Conservation (phyloP, 106 monocot species). For the Vanilla planifolia region DNA sequence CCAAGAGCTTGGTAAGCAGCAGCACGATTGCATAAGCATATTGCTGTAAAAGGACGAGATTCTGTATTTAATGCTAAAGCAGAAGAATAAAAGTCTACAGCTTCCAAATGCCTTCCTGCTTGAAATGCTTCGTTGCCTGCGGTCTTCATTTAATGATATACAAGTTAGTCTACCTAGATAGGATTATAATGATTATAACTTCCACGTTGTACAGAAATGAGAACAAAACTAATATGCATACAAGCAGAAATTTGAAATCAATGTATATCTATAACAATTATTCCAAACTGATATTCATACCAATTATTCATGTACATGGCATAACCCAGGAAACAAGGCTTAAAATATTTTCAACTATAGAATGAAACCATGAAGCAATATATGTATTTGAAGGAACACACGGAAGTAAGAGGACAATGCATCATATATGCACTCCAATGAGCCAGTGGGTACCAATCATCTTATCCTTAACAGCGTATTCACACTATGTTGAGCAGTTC, state of each 20-base stretch:
- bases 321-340: too few species aligned
- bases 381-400: too few species aligned
- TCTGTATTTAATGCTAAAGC: conserved; percentile 68
- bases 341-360: too few species aligned
- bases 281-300: too few species aligned
- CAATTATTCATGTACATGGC: too few species aligned
- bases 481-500: too few species aligned
- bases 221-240: neutral
- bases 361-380: too few species aligned
- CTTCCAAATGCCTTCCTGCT: conserved; percentile 61
- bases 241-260: neutral
- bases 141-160: conserved; percentile 27
- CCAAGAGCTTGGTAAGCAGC: conserved; percentile 89
- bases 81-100: conserved; percentile 72
- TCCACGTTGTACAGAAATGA: neutral
- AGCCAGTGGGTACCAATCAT: too few species aligned
- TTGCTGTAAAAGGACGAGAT: conserved; percentile 79
- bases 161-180: neutral
- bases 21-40: conserved; percentile 96
- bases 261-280: neutral
- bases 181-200: neutral
- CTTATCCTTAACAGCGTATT: too few species aligned
- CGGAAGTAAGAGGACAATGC: too few species aligned
- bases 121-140: conserved; percentile 88
- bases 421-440: too few species aligned